Conservation (phyloP, 2,329 filamentous ascomycete genomes). For the Cryphonectria japonica region DNA sequence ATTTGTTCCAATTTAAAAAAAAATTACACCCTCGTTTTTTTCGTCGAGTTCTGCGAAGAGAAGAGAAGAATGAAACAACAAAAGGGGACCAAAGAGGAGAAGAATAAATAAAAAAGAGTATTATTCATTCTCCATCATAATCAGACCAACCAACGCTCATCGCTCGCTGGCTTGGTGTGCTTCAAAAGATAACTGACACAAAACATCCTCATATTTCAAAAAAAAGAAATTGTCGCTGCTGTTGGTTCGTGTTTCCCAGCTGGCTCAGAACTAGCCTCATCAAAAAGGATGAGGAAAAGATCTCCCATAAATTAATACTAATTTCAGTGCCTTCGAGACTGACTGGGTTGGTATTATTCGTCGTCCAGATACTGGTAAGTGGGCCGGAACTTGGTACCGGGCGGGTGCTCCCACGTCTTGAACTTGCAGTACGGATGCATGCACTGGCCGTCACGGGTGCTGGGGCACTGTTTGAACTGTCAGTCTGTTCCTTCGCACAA, state of each 20-base stretch:
- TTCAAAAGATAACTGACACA: not conserved
- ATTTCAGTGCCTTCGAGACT: not conserved
- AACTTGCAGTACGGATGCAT: conserved; percentile 61
- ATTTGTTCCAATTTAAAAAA: not conserved
- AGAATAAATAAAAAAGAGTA: not conserved
- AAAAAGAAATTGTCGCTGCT: not conserved
- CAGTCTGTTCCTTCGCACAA: too few relatives aligned
- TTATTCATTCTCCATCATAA: not conserved
- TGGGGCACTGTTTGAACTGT: conserved; percentile 51
- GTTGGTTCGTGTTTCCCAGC: not conserved
- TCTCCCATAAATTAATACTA: not conserved
- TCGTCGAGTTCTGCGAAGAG: not conserved
- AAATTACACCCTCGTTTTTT: not conserved
- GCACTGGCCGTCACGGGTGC: conserved; percentile 55
- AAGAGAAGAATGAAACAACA: not conserved
- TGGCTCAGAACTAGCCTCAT: not conserved
- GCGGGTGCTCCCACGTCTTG: conserved; percentile 55
- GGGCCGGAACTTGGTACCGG: conserved; percentile 54
- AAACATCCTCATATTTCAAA: not conserved
- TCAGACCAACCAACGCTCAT: not conserved
- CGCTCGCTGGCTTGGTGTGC: not conserved
- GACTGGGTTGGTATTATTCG: not conserved
- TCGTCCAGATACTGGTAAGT: conserved; percentile 29
- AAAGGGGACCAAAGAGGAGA: not conserved
- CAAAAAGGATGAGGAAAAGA: not conserved